Evolutionary conservation across 345 rosid genomes (phyloP), one percentile per base, ranked within the genome.

Genomic region (Citrus hindsii): DNA sequence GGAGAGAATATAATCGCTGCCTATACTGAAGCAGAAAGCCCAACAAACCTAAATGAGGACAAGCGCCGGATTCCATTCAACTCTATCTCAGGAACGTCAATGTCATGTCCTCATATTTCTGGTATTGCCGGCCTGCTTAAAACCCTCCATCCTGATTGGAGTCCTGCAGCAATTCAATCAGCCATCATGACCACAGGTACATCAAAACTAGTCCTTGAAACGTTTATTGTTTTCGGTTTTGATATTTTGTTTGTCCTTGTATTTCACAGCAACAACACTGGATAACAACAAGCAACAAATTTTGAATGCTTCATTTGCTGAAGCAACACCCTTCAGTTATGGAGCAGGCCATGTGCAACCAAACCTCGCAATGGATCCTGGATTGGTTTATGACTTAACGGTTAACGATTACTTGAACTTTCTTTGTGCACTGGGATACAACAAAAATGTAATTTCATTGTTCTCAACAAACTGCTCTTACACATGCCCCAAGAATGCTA

Each of bases 261-360:
- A 28, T 65, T 37, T 66, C 48, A 48, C 84, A 92, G 97, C 97
- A 58, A 87, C 87, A 10, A 86, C 72, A n/a, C 55, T 48, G 80
- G 98, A 90, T 60, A 92, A 90, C 82, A 76, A 76, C 0, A 73
- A 62, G 55, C 86, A 88, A 33, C 82, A 86, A 38, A 89, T 90
- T 74, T 82, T 82, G 14, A 86, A 88, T 59, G 78, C 85, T 53
- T 79, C 89, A 56, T 42, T 72, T 71, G 16, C 53, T 69, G 78
- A 80, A 74, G 94, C 97, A 65, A 88, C 89, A 9, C 95, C 98
- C 3, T 96, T 96, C 33, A 83, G 84, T 76, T 91, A 82, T 3
- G 97, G 98, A 14, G 90, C 97, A 30, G 99, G 98, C 70, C 97
- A 96, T 69, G 80, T 92, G 21, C 89, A 85, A 65, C 99, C 99